Percentiles rank a stretch among this genome's conserved stretches.
Evolutionary conservation across 2,329 filamentous ascomycete genomes (phyloP).

Genomic region (Tolypocladium paradoxum): DNA sequence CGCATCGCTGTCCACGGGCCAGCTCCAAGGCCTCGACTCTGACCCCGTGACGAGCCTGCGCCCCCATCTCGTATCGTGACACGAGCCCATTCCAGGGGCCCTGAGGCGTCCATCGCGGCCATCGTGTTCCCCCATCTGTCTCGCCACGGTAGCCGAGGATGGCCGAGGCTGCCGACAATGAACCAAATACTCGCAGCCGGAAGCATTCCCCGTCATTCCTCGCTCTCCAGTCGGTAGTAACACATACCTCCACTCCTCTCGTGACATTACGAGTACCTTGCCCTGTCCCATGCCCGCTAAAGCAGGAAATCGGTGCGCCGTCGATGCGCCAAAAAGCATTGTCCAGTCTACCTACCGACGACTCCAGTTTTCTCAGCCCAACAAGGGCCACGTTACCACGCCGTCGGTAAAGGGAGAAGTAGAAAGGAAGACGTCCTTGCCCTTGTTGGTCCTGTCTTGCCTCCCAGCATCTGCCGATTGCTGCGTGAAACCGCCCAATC

Average conservation of each 20-base stretch:
- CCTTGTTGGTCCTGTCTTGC: background rate
- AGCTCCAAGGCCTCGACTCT: background rate
- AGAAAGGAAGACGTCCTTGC: background rate
- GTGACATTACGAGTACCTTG: too few species aligned
- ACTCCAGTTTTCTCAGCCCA: background rate
- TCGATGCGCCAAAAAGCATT: background rate
- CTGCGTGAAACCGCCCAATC: background rate
- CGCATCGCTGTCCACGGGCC: background rate
- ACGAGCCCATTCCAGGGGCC: background rate
- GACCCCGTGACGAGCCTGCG: background rate
- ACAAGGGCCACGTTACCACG: background rate
- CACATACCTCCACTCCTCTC: background rate
- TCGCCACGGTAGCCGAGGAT: background rate
- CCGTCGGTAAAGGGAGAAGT: background rate
- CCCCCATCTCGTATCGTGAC: background rate
- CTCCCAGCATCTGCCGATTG: background rate
- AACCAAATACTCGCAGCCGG: too few species aligned
- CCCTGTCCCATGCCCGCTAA: background rate
- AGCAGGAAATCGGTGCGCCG: background rate
- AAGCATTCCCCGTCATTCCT: background rate
- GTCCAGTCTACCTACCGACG: background rate
- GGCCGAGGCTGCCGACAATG: background rate
- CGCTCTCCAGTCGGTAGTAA: background rate
- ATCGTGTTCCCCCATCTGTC: background rate
- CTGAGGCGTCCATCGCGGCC: background rate